Evolutionary conservation across 1,284 basidiomycete species (phyloP).

Genomic region (Cryptococcus sp.): DNA sequence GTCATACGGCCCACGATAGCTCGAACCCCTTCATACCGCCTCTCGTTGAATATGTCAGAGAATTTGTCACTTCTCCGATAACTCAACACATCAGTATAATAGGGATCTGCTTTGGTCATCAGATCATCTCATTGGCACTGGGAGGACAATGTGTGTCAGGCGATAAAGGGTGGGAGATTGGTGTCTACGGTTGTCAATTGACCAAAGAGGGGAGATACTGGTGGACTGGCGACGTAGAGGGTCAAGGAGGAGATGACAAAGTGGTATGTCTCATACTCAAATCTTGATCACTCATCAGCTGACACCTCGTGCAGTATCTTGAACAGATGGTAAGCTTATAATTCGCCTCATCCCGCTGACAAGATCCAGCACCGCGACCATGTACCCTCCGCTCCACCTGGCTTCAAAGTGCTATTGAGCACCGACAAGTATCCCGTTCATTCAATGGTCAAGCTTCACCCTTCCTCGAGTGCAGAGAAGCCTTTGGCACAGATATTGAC

Average conservation of each 20-base stretch:
- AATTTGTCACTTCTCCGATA: slow-evolving; percentile 27
- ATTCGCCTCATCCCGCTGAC: not conserved
- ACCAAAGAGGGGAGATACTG: slow-evolving; percentile 52
- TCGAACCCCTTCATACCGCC: slow-evolving; percentile 35
- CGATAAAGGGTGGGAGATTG: slow-evolving; percentile 57
- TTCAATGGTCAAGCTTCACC: slow-evolving; percentile 54
- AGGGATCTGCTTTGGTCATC: slow-evolving; percentile 59
- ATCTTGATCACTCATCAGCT: not conserved
- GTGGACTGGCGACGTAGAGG: slow-evolving; percentile 47
- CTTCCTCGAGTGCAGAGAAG: slow-evolving; percentile 45
- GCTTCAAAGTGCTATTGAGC: slow-evolving; percentile 54
- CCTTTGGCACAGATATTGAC: slow-evolving; percentile 53
- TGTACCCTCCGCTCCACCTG: slow-evolving; percentile 53
- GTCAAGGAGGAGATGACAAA: slow-evolving; percentile 40
- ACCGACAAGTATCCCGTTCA: slow-evolving; percentile 55
- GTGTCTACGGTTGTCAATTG: slow-evolving; percentile 52
- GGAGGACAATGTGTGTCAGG: slow-evolving; percentile 54
- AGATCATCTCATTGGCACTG: slow-evolving; percentile 57
- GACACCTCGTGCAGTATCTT: slow-evolving; percentile 44
- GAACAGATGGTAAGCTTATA: slow-evolving; percentile 54
- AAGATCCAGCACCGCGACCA: slow-evolving; percentile 54
- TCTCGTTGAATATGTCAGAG: slow-evolving; percentile 40
- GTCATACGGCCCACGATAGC: slow-evolving; percentile 45
- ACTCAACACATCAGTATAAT: slow-evolving; percentile 44
- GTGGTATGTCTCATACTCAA: slow-evolving; percentile 33